Conservation (phyloP, 2,329 filamentous ascomycete genomes). For the Cryphonectria carpinicola region DNA sequence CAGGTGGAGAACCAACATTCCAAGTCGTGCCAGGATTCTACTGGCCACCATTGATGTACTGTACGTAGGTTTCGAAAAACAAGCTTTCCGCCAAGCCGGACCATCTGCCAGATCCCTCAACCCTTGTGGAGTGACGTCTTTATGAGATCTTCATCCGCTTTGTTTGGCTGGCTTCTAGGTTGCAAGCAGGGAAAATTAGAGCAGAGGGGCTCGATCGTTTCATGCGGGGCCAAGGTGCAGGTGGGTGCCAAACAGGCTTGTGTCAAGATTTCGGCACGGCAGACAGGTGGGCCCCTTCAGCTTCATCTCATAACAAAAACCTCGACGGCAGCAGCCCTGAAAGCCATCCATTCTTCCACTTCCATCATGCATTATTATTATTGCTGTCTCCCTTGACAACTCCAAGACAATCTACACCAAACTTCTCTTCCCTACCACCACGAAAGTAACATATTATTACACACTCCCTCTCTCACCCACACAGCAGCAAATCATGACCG, state of each 20-base stretch:
- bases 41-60: neutral
- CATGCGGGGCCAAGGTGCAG: neutral
- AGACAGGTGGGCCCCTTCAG: neutral
- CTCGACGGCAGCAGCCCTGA: neutral
- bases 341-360: neutral
- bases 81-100: slow-evolving; percentile 18
- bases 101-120: slow-evolving; percentile 2
- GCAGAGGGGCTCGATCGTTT: neutral
- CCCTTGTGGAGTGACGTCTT: slow-evolving; percentile 11
- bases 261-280: neutral
- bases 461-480: too few species aligned
- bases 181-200: neutral
- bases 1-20: neutral
- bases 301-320: neutral
- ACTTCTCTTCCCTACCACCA: too few species aligned
- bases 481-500: slow-evolving; percentile 2
- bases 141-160: neutral
- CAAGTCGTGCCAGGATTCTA: neutral
- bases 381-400: neutral
- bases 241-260: neutral
- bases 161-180: neutral
- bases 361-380: neutral
- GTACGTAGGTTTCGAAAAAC: neutral
- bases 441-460: neutral
- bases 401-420: neutral